Evolutionary conservation across 768 basidiomycete genomes (phyloP).

Genomic region (Tricholoma sp.): DNA sequence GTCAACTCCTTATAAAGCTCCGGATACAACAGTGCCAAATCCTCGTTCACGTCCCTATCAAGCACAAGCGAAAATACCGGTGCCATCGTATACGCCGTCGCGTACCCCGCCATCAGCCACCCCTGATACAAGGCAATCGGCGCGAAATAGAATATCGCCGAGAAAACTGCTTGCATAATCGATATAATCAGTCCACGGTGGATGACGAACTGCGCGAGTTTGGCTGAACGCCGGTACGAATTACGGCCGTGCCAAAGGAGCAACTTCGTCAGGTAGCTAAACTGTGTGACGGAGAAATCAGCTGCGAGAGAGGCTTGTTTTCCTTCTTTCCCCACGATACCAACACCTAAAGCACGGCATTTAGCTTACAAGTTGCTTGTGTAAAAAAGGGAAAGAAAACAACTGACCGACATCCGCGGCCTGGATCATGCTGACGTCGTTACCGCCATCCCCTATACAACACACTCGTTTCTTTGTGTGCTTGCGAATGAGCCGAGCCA

Average conservation of each 20-base stretch:
- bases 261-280: conserved; percentile 91
- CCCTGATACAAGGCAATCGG: conserved; percentile 98
- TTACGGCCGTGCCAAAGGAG: conserved; percentile 99
- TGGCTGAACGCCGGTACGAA: conserved; percentile 96
- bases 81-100: conserved; percentile 96
- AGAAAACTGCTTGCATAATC: conserved; percentile 96
- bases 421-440: conserved; percentile 99
- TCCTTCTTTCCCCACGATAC: conserved; percentile 98
- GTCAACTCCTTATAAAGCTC: conserved; percentile 97
- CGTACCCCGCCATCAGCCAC: conserved; percentile 96
- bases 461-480: conserved; percentile 95
- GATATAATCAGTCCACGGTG: conserved; percentile 96
- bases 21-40: conserved; percentile 91
- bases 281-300: conserved; percentile 97
- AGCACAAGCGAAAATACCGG: conserved; percentile 97
- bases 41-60: conserved; percentile 93
- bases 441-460: conserved; percentile 98
- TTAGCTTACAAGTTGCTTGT: neutral
- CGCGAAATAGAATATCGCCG: conserved; percentile 88
- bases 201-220: conserved; percentile 97
- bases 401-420: conserved; percentile 94
- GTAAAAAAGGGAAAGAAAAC: neutral
- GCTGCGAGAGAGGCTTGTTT: conserved; percentile 99
- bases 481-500: conserved; percentile 86
- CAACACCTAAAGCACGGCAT: conserved; percentile 57